Conservation (phyloP, 2,329 filamentous ascomycete species). For the Aureobasidium vineae region DNA sequence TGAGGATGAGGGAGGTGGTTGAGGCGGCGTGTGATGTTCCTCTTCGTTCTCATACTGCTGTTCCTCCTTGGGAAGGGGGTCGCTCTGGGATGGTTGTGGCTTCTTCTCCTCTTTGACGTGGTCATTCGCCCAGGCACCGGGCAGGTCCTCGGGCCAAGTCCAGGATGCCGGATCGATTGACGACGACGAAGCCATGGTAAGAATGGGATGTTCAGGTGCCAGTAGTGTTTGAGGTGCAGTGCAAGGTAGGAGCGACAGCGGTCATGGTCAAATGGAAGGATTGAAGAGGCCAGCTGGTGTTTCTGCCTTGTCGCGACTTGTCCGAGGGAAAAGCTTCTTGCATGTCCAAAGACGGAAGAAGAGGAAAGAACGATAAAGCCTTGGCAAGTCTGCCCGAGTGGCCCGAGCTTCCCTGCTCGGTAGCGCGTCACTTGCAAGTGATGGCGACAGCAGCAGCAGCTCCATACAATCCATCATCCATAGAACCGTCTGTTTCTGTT, state of each 20-base stretch:
- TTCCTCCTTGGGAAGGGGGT: constrained; percentile 28
- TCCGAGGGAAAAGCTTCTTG: constrained; percentile 7
- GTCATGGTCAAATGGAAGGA: constrained; percentile 15
- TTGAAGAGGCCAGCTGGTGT: constrained; percentile 24
- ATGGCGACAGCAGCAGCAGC: background rate
- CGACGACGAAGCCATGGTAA: constrained; percentile 47
- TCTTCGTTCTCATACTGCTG: background rate
- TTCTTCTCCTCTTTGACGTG: background rate
- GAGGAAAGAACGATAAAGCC: background rate
- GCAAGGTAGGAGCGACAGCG: background rate
- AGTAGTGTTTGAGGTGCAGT: background rate
- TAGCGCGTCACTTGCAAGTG: constrained; percentile 18
- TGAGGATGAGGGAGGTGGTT: background rate
- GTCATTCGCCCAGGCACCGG: constrained; percentile 35
- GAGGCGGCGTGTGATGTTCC: background rate
- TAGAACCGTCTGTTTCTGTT: background rate
- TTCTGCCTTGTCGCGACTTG: background rate
- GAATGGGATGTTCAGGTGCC: background rate
- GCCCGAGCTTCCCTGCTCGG: constrained; percentile 9
- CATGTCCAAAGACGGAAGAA: constrained; percentile 5
- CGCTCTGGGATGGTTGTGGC: background rate
- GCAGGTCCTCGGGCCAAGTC: constrained; percentile 49
- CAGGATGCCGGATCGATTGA: constrained; percentile 40
- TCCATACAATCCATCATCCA: constrained; percentile 2
- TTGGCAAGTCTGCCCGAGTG: background rate